Evolutionary conservation across 148 eudicot species (phyloP), one percentile per base, ranked within the genome.

Genomic region (Cornus controversa): DNA sequence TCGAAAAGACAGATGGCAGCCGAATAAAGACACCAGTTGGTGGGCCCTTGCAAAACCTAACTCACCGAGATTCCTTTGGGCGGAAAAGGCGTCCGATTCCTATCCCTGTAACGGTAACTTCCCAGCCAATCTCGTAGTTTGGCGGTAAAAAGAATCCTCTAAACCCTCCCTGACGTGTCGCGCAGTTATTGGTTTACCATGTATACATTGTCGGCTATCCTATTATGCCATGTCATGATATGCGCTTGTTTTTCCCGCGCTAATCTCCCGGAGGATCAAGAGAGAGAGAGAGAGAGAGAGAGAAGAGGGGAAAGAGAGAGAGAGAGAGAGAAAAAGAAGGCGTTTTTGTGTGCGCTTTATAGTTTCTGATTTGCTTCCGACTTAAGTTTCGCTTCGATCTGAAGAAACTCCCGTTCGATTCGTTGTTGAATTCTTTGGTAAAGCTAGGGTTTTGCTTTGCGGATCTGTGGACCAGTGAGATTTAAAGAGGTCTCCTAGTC

Each of bases 401-500:
- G 10, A 14, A 1, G 14, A 11, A 72, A 36, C 25, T 18, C 29
- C 29, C 63, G 64, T 16, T 79, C 18, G 71, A 31, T 75, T 79
- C 37, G 66, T 79, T 66, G 23, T 50, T 28, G 8, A 8, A 79
- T 47, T 27, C 36, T 22, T 71, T 65, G 53, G 7, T 10, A 67
- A 67, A 75, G 67, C 73, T 72, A 45, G 80, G 74, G 83, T 70
- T 80, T 78, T 80, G 74, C 60, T 42, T 71, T 69, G 16, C 1
- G 50, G 42, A 57, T n/a, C 66, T 53, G 58, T 6, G 22, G 42
- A 70, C 42, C 66, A 23, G 37, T 45, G 50, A 69, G 22, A 22
- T 74, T 75, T 73, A 75, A 65, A 50, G 75, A 62, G 72, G 77
- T 63, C 0, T 24, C 26, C 34, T 63, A 76, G 54, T 40, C 71